A percentile compares a stretch with the other conserved stretches of the same genome.
These are phyloP conservation scores for Blastocladiella britannica DNA, from an alignment of 192 early-diverging fungal species.

Conservation along the genomic window DNA sequence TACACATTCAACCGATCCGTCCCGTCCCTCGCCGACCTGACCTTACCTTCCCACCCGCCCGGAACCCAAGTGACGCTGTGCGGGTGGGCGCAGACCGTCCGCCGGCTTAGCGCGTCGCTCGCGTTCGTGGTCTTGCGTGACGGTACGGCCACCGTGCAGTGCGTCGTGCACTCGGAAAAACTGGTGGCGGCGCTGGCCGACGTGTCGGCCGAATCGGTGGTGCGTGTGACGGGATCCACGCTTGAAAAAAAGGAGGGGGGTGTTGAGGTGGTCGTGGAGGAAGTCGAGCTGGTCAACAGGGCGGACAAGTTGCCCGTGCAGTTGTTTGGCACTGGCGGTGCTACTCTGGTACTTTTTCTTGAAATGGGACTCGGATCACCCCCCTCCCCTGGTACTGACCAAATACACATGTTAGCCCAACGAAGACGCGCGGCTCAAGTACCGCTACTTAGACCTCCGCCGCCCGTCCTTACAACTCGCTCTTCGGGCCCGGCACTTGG, in stretches of 20 bases:
- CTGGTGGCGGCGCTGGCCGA: too few species aligned
- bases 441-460: constrained; percentile 65
- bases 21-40: too few species aligned
- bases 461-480: constrained; percentile 53
- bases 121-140: too few species aligned
- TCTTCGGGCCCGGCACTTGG: constrained; percentile 41
- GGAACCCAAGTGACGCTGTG: too few species aligned
- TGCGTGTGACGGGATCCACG: constrained; percentile 43
- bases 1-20: too few species aligned
- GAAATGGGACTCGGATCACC: not conserved
- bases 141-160: too few species aligned
- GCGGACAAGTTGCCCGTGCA: constrained; percentile 39
- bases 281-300: constrained; percentile 43
- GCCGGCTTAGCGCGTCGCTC: too few species aligned
- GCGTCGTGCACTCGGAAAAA: too few species aligned
- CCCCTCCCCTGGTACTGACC: not conserved
- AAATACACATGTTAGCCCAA: constrained; percentile 23
- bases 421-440: constrained; percentile 52
- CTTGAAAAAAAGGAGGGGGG: too few species aligned
- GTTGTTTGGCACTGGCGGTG: constrained; percentile 19
- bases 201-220: too few species aligned
- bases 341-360: not conserved
- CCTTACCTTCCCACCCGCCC: too few species aligned
- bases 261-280: constrained; percentile 46
- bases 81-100: too few species aligned